Evolutionary conservation across 1,284 basidiomycete genomes (phyloP), one percentile per base, ranked within the genome.

Genomic region (Cutaneotrichosporon cavernicola): DNA sequence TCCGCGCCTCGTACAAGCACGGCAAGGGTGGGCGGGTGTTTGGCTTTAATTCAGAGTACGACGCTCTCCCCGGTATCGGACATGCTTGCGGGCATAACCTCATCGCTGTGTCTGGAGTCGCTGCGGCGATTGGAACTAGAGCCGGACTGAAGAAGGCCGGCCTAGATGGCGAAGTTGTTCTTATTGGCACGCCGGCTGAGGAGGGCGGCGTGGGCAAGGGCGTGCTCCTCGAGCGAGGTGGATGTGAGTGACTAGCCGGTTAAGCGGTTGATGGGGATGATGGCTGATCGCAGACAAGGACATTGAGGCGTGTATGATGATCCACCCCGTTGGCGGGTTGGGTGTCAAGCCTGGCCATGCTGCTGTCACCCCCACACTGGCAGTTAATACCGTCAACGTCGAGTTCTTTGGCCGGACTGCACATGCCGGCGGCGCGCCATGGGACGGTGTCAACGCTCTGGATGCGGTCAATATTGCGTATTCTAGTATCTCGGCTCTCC

Each of bases 41-140:
- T 59, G 90, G 88, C 4, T 81, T 90, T 60, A 91, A 90, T 75
- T 87, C 89, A 8, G 90, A 92, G 60, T 70, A 63, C 62, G 72
- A 73, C 47, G 71, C 71, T 2, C 57, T 73, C 7, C 69, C 70
- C 83, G 82, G 84, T 21, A 82, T 89, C 58, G 87, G 88, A 5
- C 87, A 92, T 76, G 91, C 89, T 0, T 93, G 91, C 72, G 91
- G 91, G 69, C 90, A 94, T 75, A 92, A 92, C 76, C 83, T 94
- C 62, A 94, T 94, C 64, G 90, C 90, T 36, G 87, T 90, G 63
- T 85, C 86, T 59, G 92, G 91, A 31, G 86, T 91, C 26, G 91
- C 88, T 13, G 85, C 90, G 16, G 88, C 91, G 9, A 78, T 91
- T 58, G 88, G 87, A 6, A 81, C 90, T 60, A 89, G 88, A 72